Evolutionary conservation across 495 filamentous ascomycete species (phyloP), one percentile per base, ranked within the genome.

Genomic region (Neurospora sp.): DNA sequence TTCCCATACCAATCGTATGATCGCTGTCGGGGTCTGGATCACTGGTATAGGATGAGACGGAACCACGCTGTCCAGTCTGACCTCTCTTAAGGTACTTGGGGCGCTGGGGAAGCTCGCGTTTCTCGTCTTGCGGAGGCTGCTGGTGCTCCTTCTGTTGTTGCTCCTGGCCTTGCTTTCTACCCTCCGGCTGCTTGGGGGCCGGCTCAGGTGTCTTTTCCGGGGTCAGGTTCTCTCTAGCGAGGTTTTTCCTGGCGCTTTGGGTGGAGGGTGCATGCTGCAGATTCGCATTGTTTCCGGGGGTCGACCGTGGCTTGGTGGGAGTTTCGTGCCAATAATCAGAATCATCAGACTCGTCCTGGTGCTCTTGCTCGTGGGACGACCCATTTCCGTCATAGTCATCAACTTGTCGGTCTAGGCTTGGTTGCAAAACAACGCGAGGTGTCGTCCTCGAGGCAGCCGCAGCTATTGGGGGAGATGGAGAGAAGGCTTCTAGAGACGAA

Each of bases 1-100:
- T 91, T n/a, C 92, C 92, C 42, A 92, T 74, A 2, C 84, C 83
- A 7, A 85, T 80, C 4, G 91, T 93, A 7, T 86, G 88, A 78
- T 94, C 93, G 75, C 90, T 94, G 38, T 88, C 82, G 2, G 79
- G 88, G 37, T 88, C 82, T 0, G 78, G 87, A 87, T 81, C 88
- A 66, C 90, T 90, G n/a, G 87, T 82, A 39, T 90, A 84, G 1
- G 92, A 94, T 0, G 94, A 96, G 18, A 89, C 85, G 5, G 93
- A 95, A 31, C 93, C 93, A 39, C 91, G 89, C 81, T n/a, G n/a
- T n/a, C n/a, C n/a, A n/a, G n/a, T n/a, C n/a, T 92, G 88, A 35
- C 94, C 89, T 78, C 88, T 92, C 44, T 85, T 88, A 40, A 96
- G 80, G 79, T 89, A 95, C 76, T 90, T 92, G 1, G 92, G 93